Evolutionary conservation across 2,329 filamentous ascomycete genomes (phyloP).

Genomic region (Diaporthe caulivora): DNA sequence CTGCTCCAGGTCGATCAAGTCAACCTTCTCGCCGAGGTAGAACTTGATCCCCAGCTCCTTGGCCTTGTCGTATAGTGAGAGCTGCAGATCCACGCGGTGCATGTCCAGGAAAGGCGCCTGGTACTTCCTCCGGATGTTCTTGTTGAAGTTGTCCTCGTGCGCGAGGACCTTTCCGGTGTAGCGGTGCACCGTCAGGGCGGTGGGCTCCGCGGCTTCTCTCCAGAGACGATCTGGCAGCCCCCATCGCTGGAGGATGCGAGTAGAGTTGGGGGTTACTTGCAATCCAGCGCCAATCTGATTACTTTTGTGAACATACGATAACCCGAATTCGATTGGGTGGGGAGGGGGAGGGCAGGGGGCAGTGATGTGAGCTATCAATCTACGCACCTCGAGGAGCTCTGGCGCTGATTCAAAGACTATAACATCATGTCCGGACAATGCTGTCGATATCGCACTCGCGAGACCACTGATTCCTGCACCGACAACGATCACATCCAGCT

Average conservation of each 20-base stretch:
- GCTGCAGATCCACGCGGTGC: slow-evolving; percentile 73
- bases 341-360: no score
- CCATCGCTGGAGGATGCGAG: slow-evolving; percentile 46
- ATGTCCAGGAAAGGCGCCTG: slow-evolving; percentile 50
- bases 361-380: neutral
- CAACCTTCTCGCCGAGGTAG: slow-evolving; percentile 60
- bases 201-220: slow-evolving; percentile 43
- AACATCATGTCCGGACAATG: slow-evolving; percentile 38
- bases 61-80: slow-evolving; percentile 63
- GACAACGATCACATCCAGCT: slow-evolving; percentile 37
- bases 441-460: slow-evolving; percentile 38
- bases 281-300: slow-evolving; percentile 44
- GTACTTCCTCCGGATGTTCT: slow-evolving; percentile 45
- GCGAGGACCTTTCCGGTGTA: slow-evolving; percentile 47
- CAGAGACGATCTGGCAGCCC: slow-evolving; percentile 41
- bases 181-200: slow-evolving; percentile 45
- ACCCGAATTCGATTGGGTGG: no score
- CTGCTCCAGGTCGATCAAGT: slow-evolving; percentile 60
- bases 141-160: slow-evolving; percentile 46
- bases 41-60: slow-evolving; percentile 65
- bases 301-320: neutral
- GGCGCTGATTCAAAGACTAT: slow-evolving; percentile 41
- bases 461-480: slow-evolving; percentile 39
- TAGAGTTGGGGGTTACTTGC: slow-evolving; percentile 48
- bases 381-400: slow-evolving; percentile 39